Evolutionary conservation across 176 grass and related monocot species (phyloP), one percentile per base, ranked within the genome.

Genomic region (Areca catechu): DNA sequence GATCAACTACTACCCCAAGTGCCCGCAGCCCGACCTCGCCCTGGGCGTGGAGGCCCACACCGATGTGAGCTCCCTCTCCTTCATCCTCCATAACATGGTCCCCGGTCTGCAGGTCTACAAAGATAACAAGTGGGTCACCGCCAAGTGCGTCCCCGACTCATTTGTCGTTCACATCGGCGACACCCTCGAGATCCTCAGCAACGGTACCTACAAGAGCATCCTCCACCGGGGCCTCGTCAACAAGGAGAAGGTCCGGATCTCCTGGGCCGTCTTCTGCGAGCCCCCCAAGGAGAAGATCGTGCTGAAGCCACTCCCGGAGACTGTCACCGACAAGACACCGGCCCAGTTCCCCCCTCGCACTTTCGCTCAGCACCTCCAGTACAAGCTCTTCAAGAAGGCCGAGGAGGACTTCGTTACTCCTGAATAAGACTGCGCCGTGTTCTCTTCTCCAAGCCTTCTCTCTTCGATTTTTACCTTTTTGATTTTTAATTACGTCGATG

Each of bases 231-330:
- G 80, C 9, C 80, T 97, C 60, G 92, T 97, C 20, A 97, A 85
- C 92, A 82, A 77, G 16, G 65, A 78, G 9, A 83, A 77, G 15
- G 81, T 87, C 16, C 86, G 92, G 27, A 60, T 97, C 51, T 97
- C 92, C 1, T 97, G 92, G 92, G 92, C 89, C 0, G 52, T 97
- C 55, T 97, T 97, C 74, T 87, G 83, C 74, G 83, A 97, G 81
- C 92, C 92, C 0, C 92, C 92, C 5, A 85, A 66, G 0, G 80
- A 90, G 0, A 60, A 60, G 10, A 77, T 96, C 57, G 24, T 90
- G 25, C 75, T 96, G 12, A 77, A 50, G 16, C 92, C 92, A 16
- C 43, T 96, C 24, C 77, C 78, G 29, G 83, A 96, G 43, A 47
- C 85, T 0, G 5, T 97, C 14, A 57, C 61, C 5, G 20, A 68